Evolutionary conservation across 495 filamentous ascomycete genomes (phyloP).

Genomic region (Saxophila tyrrhenica): DNA sequence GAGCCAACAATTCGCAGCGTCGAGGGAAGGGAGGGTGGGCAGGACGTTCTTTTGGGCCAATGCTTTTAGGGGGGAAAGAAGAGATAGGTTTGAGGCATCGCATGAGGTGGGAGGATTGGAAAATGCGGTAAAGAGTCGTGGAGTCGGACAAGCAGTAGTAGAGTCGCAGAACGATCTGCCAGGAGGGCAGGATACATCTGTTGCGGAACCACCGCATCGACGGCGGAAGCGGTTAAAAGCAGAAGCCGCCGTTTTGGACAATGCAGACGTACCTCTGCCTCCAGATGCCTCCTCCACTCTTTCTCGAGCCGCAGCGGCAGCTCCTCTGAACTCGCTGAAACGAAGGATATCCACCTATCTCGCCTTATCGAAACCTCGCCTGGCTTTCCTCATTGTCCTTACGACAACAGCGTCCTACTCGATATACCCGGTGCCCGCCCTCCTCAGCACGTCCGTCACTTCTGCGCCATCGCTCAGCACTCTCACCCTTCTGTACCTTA

Average conservation of each 20-base stretch:
- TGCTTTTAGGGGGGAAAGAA: slow-evolving; percentile 4
- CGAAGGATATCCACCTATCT: slow-evolving; percentile 74
- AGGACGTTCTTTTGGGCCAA: slow-evolving; percentile 22
- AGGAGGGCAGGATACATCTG: neutral
- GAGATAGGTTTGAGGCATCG: neutral
- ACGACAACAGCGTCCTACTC: slow-evolving; percentile 87
- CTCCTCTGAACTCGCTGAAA: slow-evolving; percentile 55
- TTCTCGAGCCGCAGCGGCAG: slow-evolving; percentile 57
- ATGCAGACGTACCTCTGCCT: slow-evolving; percentile 39
- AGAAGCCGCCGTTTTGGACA: slow-evolving; percentile 1
- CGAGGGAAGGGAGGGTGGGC: slow-evolving; percentile 7
- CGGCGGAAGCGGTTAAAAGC: slow-evolving; percentile 24
- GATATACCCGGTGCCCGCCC: slow-evolving; percentile 74
- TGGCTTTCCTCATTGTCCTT: slow-evolving; percentile 83
- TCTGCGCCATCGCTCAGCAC: slow-evolving; percentile 75
- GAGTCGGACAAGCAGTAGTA: neutral
- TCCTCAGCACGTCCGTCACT: slow-evolving; percentile 58
- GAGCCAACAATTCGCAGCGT: slow-evolving; percentile 2
- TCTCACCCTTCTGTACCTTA: slow-evolving; percentile 85
- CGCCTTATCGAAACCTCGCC: slow-evolving; percentile 84
- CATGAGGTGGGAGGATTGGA: neutral
- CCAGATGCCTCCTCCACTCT: slow-evolving; percentile 76
- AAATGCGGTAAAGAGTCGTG: neutral
- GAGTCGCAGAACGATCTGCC: neutral
- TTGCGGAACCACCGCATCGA: slow-evolving; percentile 27